Evolutionary conservation across 768 basidiomycete species (phyloP), one percentile per base, ranked within the genome.

Genomic region (Boletus vermiculosoides): DNA sequence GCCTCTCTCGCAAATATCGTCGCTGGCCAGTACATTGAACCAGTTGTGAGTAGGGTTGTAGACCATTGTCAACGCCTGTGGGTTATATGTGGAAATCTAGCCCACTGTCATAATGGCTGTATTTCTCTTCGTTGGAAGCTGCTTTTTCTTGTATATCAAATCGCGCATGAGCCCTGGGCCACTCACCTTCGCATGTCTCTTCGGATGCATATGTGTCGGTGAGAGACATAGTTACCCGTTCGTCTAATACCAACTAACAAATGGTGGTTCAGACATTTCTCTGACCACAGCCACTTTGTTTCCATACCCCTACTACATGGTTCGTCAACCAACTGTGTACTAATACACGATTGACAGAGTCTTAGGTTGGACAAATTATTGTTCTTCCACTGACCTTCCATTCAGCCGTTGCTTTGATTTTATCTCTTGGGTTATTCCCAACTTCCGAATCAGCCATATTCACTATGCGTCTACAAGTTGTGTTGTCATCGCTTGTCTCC

Each of bases 161-260:
- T 83, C 83, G 1, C 74, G 81, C 23, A 64, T 79, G 59, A 83
- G 86, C 3, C 86, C 86, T 0, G 84, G 87, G 1, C 87, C 87
- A 0, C 85, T 84, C 63, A 66, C 80, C 1, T 76, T 84, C 53
- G 78, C 85, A 0, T 74, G 70, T 22, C 67, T 88, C 11, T 78
- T 90, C 30, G 81, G 76, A 11, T 88, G 85, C 66, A 79, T 90
- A 37, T 78, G 78, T 61, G 52, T 87, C 8, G 83, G 86, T 83
- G 54, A 54, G 54, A 51, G 76, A 59, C 25, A 41, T 23, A 10
- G 16, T 45, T 11, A 7, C 36, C n/a, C 20, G 20, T 25, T 39
- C 18, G 2, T 33, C 15, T 31, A 13, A 50, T 36, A 18, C 6
- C 33, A 28, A 11, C 44, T 56, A 18, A 63, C 31, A 48, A 31